phyloP scores from a whole-genome alignment of 352 stramenopile genomes.

The Phytophthora colocasiae region DNA sequence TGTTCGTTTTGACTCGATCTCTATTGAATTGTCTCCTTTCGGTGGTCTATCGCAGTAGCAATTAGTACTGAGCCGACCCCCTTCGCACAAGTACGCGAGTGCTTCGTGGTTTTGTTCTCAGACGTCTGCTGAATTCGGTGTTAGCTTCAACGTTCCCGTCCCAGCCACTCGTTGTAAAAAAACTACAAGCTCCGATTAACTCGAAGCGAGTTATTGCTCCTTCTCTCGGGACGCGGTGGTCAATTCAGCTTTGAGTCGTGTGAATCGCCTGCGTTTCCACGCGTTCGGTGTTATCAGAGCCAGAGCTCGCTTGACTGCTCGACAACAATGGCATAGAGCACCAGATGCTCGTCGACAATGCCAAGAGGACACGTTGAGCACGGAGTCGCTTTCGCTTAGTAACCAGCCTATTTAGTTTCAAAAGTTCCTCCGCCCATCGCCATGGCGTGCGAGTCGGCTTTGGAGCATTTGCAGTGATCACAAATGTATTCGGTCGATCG shows the following conservation, averaged over 20 bases:
- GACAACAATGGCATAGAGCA: background rate
- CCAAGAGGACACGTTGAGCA: background rate
- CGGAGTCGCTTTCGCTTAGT: conserved; percentile 2
- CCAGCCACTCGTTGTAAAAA: conserved; percentile 1
- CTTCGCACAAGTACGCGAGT: background rate
- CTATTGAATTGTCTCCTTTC: background rate
- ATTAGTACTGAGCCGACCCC: background rate
- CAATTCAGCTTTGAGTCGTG: background rate
- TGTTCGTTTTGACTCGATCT: background rate
- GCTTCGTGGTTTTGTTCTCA: conserved; percentile 1
- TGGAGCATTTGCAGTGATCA: background rate
- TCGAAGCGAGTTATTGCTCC: background rate
- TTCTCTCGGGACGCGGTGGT: background rate
- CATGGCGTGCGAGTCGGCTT: too few species aligned
- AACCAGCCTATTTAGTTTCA: background rate
- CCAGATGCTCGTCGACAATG: background rate
- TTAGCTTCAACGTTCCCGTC: background rate
- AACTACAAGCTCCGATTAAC: background rate
- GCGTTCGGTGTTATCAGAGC: conserved; percentile 3
- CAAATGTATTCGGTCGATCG: conserved; percentile 5
- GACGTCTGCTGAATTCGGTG: background rate
- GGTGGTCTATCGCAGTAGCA: background rate
- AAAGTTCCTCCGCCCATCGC: background rate
- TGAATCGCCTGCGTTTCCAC: conserved; percentile 6
- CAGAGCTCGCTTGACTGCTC: background rate